A percentile compares a stretch with the other conserved stretches of the same genome.
Conservation (phyloP, 1,139 yeast genomes). For the Starmera stellimalicola region DNA sequence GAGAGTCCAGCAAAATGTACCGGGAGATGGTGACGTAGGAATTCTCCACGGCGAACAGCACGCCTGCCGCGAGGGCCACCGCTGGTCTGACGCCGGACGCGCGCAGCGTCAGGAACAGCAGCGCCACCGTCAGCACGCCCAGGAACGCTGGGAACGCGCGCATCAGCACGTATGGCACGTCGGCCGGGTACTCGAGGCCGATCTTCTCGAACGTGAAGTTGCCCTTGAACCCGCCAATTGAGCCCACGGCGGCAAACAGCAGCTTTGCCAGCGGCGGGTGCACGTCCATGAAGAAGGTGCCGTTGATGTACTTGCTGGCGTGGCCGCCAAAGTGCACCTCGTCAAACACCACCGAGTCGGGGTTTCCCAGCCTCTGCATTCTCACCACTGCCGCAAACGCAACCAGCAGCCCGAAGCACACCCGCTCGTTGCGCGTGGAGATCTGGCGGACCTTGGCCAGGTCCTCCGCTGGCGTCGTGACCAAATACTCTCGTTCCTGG, state of each 20-base stretch:
- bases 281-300: constrained; percentile 79
- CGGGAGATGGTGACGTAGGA: constrained; percentile 84
- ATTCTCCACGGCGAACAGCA: constrained; percentile 71
- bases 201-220: constrained; percentile 64
- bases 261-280: constrained; percentile 92
- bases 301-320: constrained; percentile 64
- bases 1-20: constrained; percentile 84
- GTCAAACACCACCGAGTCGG: constrained; percentile 84
- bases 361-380: constrained; percentile 50
- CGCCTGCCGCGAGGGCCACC: constrained; percentile 59
- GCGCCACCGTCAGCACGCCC: constrained; percentile 72
- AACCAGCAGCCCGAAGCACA: constrained; percentile 39
- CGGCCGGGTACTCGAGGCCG: constrained; percentile 52
- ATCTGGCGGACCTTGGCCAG: constrained; percentile 29
- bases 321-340: constrained; percentile 83
- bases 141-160: constrained; percentile 75
- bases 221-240: constrained; percentile 69
- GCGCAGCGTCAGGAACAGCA: constrained; percentile 74
- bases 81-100: constrained; percentile 80
- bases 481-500: constrained; percentile 27
- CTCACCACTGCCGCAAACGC: constrained; percentile 49
- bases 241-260: constrained; percentile 71
- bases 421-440: constrained; percentile 25
- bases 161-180: constrained; percentile 73
- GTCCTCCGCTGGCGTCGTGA: constrained; percentile 35